Evolutionary conservation across 441 rosid genomes (phyloP).

Genomic region (Macaranga tanarius): DNA sequence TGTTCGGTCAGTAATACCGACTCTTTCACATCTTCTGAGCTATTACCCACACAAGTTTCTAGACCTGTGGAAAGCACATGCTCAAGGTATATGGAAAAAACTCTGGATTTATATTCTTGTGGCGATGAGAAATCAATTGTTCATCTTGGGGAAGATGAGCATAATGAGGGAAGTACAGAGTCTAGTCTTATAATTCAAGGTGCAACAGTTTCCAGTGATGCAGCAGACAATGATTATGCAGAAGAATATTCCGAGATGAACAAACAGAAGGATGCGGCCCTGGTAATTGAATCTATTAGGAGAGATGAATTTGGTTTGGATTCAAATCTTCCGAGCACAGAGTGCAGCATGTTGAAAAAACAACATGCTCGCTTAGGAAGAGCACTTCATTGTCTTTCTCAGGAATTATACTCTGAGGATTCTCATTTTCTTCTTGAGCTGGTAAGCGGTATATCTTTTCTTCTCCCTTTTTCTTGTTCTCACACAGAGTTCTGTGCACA

Average conservation of each 20-base stretch:
- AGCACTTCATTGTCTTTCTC: constrained; percentile 98
- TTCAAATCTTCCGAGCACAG: constrained; percentile 60
- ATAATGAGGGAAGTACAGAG: constrained; percentile 27
- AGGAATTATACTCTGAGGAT: constrained; percentile 97
- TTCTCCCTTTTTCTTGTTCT: not conserved
- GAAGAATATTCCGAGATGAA: constrained; percentile 34
- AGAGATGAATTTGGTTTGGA: constrained; percentile 90
- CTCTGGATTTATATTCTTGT: constrained; percentile 27
- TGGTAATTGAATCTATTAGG: constrained; percentile 80
- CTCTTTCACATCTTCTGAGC: constrained; percentile 24
- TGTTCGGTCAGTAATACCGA: constrained; percentile 29
- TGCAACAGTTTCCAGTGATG: constrained; percentile 33
- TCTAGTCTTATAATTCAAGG: constrained; percentile 25
- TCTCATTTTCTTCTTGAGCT: constrained; percentile 99
- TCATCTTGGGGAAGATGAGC: constrained; percentile 26
- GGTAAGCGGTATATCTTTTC: constrained; percentile 41
- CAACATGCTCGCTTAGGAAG: constrained; percentile 99
- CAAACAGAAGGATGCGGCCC: constrained; percentile 43
- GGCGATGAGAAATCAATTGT: constrained; percentile 24
- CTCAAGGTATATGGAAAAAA: constrained; percentile 33
- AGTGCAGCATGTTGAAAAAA: constrained; percentile 78
- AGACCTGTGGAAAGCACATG: constrained; percentile 31
- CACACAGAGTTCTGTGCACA: not conserved
- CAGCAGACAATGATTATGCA: constrained; percentile 24
- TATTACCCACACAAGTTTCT: constrained; percentile 25